Evolutionary conservation across 176 grass and related monocot genomes (phyloP).

Genomic region (Oryza officinalis): DNA sequence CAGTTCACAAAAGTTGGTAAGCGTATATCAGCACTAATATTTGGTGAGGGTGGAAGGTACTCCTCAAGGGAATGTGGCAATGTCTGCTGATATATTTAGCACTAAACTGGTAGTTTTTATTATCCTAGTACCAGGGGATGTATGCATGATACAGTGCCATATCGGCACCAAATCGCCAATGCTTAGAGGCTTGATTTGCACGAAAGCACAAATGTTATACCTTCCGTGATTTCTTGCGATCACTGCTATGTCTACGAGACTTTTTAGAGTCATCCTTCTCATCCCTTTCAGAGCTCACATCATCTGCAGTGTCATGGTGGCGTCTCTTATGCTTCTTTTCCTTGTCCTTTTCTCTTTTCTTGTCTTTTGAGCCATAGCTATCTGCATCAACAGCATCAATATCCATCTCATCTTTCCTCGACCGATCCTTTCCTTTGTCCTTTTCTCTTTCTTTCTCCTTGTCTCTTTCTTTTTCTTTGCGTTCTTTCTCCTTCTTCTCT

Average conservation of each 20-base stretch:
- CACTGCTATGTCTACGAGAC: conserved; percentile 74
- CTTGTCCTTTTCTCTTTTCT: conserved; percentile 86
- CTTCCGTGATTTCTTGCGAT: conserved; percentile 95
- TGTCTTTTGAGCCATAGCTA: conserved; percentile 66
- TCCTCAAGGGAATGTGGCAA: background rate
- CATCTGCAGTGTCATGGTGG: conserved; percentile 65
- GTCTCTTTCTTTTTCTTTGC: conserved; percentile 73
- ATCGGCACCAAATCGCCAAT: background rate
- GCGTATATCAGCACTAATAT: conserved; percentile 13
- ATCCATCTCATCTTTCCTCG: conserved; percentile 71
- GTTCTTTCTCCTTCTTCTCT: conserved; percentile 80
- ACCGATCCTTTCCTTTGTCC: conserved; percentile 82
- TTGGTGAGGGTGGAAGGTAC: background rate
- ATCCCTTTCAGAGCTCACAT: conserved; percentile 79
- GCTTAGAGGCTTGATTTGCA: conserved; percentile 41
- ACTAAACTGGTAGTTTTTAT: conserved; percentile 10
- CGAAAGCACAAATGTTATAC: conserved; percentile 52
- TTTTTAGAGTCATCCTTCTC: conserved; percentile 82
- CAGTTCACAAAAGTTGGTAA: conserved; percentile 5
- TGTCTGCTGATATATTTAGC: background rate
- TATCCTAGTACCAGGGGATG: background rate
- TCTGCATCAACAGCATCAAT: conserved; percentile 68
- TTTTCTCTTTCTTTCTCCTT: conserved; percentile 68
- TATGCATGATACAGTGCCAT: conserved; percentile 10
- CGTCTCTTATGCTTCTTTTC: conserved; percentile 94